Percentiles rank a stretch among this genome's conserved stretches.
Evolutionary conservation across 2,329 filamentous ascomycete species (phyloP).

Genomic region (Penicillium oxalicum): DNA sequence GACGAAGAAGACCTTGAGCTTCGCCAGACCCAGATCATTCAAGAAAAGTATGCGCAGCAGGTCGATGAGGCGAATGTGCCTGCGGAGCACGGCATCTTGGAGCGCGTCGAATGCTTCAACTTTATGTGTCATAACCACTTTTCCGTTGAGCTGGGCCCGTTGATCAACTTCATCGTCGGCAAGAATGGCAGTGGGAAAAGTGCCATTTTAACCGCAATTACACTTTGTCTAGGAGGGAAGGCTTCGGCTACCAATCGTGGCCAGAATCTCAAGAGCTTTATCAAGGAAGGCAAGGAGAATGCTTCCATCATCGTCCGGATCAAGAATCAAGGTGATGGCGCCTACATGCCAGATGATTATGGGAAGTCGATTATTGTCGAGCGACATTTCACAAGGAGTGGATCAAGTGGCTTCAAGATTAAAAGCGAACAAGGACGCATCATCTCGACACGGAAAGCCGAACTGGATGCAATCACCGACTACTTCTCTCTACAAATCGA

Average conservation of each 20-base stretch:
- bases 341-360: constrained; percentile 76
- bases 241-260: constrained; percentile 89
- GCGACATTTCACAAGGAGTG: constrained; percentile 71
- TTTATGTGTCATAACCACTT: constrained; percentile 94
- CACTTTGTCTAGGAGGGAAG: constrained; percentile 90
- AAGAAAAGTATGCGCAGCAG: constrained; percentile 42
- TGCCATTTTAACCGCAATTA: constrained; percentile 86
- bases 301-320: constrained; percentile 72
- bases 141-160: constrained; percentile 75
- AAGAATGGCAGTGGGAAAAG: constrained; percentile 98
- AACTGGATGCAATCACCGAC: constrained; percentile 88
- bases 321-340: constrained; percentile 81
- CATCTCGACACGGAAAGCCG: constrained; percentile 75
- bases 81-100: constrained; percentile 79
- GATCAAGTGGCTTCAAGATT: constrained; percentile 77
- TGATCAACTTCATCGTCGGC: constrained; percentile 97
- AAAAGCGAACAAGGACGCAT: constrained; percentile 65
- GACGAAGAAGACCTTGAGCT: constrained; percentile 47
- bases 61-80: constrained; percentile 62
- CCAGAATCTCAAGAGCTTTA: constrained; percentile 78
- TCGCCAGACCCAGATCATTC: constrained; percentile 59
- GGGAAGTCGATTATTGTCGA: constrained; percentile 86
- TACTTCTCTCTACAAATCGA: constrained; percentile 92
- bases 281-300: constrained; percentile 76
- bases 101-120: constrained; percentile 79